Conservation (phyloP, 345 rosid species). For the Sisymbrium irio region DNA sequence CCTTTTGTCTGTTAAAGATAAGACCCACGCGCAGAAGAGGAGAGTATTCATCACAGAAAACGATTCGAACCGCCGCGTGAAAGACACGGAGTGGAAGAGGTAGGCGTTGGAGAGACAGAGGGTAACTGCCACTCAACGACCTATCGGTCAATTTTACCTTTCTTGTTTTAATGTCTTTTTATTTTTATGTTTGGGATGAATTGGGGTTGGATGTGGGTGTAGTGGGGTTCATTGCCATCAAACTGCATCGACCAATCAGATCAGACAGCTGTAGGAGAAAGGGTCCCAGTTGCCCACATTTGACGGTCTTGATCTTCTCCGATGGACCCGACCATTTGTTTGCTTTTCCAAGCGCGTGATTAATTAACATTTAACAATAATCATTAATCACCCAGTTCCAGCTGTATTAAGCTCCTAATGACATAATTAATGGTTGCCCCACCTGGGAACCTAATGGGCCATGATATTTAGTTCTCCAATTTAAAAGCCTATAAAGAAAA, state of each 20-base stretch:
- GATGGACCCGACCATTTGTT: constrained; percentile 16
- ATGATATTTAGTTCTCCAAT: neutral
- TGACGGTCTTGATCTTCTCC: constrained; percentile 30
- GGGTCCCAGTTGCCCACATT: constrained; percentile 17
- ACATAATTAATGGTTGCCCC: neutral
- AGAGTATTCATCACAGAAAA: neutral
- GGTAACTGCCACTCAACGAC: constrained; percentile 44
- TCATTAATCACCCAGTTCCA: constrained; percentile 6
- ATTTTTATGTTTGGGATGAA: neutral
- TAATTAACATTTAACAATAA: constrained; percentile 1
- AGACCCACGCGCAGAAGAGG: neutral
- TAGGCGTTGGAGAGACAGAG: constrained; percentile 10
- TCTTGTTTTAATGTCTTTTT: neutral
- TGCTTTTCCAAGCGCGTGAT: neutral
- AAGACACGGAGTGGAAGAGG: neutral
- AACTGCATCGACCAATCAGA: constrained; percentile 34
- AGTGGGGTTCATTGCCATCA: constrained; percentile 29
- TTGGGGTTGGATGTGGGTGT: constrained; percentile 20
- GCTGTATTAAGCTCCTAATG: constrained; percentile 12
- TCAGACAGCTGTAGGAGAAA: constrained; percentile 22
- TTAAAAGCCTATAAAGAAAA: neutral
- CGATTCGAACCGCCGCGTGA: neutral
- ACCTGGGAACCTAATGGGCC: neutral
- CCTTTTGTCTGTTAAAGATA: neutral
- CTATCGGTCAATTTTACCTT: constrained; percentile 24